These are phyloP conservation scores for Soucietia sequanensis DNA, from an alignment of 805 yeast genomes.

Conservation along the genomic window DNA sequence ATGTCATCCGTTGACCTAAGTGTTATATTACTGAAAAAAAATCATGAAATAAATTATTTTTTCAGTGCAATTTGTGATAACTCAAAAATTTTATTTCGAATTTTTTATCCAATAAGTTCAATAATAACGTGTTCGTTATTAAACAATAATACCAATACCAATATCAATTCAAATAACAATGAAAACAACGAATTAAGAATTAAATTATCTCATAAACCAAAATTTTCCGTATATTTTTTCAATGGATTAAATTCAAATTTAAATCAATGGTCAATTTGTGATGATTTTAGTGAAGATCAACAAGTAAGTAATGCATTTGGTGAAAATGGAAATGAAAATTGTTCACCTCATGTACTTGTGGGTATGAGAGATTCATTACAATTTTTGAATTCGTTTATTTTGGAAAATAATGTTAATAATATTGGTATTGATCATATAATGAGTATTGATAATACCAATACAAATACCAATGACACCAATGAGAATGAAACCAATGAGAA, in stretches of 20 bases:
- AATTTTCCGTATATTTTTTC: conserved; percentile 74
- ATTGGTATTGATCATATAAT: too few species aligned
- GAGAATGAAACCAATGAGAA: too few species aligned
- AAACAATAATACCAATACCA: conserved; percentile 44
- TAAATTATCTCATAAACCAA: conserved; percentile 60
- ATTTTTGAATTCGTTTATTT: conserved; percentile 52
- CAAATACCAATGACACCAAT: too few species aligned
- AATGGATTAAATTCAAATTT: conserved; percentile 50
- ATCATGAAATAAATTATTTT: conserved; percentile 73
- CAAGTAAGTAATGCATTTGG: conserved; percentile 70
- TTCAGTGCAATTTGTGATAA: conserved; percentile 71
- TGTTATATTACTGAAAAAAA: conserved; percentile 68
- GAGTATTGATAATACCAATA: too few species aligned
- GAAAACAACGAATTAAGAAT: conserved; percentile 48
- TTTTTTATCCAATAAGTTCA: conserved; percentile 66
- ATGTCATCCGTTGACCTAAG: conserved; percentile 71
- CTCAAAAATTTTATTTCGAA: conserved; percentile 66
- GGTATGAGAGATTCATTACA: conserved; percentile 53
- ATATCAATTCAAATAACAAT: too few species aligned
- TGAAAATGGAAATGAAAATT: conserved; percentile 47
- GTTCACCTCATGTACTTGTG: conserved; percentile 60
- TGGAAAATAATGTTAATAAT: conserved; percentile 44
- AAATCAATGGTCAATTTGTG: conserved; percentile 79
- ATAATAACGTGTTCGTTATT: conserved; percentile 57
- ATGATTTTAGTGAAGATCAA: conserved; percentile 80